Evolutionary conservation across 2,329 filamentous ascomycete genomes (phyloP).

Genomic region (Westerdykella ornata): DNA sequence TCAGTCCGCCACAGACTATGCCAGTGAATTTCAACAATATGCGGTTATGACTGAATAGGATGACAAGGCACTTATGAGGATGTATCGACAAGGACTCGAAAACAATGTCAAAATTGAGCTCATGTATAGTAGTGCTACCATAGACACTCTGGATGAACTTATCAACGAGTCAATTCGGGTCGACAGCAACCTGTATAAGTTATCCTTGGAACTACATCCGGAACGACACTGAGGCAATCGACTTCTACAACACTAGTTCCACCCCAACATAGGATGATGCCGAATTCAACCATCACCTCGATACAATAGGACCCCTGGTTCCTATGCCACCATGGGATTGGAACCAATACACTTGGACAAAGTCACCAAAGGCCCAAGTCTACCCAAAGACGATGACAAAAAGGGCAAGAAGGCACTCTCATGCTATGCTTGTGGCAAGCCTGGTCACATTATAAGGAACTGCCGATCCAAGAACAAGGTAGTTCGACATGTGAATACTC

Average conservation of each 20-base stretch:
- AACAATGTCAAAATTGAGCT: not conserved
- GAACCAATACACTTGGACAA: not conserved
- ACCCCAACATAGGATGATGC: not conserved
- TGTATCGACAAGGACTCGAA: not conserved
- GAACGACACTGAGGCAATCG: no score
- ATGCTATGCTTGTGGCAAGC: not conserved
- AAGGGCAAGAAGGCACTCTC: not conserved
- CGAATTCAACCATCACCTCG: not conserved
- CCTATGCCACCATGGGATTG: not conserved
- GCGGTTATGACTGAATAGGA: no score
- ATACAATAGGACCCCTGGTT: not conserved
- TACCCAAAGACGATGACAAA: not conserved
- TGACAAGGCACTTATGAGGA: not conserved
- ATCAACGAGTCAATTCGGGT: not conserved
- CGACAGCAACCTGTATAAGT: no score
- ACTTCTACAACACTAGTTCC: not conserved
- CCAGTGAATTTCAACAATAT: not conserved
- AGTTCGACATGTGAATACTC: not conserved
- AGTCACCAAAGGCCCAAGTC: not conserved
- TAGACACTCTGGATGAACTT: not conserved
- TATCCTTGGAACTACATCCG: no score
- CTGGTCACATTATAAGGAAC: not conserved
- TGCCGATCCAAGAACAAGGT: not conserved
- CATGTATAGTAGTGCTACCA: not conserved
- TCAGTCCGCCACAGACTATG: not conserved